Evolutionary conservation across 169 alveolate species (phyloP), one percentile per base, ranked within the genome.

Genomic region (Plasmodium billcollinsi): DNA sequence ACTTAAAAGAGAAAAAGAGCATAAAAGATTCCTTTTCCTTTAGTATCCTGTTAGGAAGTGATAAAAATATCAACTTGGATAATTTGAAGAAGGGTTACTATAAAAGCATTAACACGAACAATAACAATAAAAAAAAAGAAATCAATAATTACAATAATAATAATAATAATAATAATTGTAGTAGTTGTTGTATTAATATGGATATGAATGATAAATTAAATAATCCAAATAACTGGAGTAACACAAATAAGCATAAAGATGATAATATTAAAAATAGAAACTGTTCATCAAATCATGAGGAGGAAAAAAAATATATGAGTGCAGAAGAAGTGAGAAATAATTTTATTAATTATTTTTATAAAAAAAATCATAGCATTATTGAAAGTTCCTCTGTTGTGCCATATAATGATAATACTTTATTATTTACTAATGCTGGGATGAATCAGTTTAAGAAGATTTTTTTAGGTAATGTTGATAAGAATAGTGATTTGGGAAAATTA

Each of bases 371-470:
- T 69, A 94, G 92, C 20, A 72, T 78, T 33, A 94, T 95, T 88
- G 93, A 91, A 73, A 94, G 95, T 70, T 91, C 98, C 2, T 94
- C 98, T 45, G 98, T 96, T 9, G 88, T 96, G 15, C 99, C 99
- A 4, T 95, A 96, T 88, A 96, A 97, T 66, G 99, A 97, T 73
- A 98, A 97, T 11, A 96, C 99, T 18, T 90, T 97, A 62, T 92
- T 97, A 45, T 97, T 97, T 93, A 96, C 97, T 73, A 97, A 97
- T 75, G 99, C 99, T 18, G 99, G 99, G 24, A 96, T 96, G 99
- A 97, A 97, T 74, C 99, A 97, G 88, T 97, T 96, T 94, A 97
- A 97, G 89, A 97, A 97, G 4, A 94, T 96, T 47, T 95, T 97
- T 88, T 83, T 93, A 73, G 98, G 98, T 20, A 96, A 96, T 85